Evolutionary conservation across 306 rosid species (phyloP), one percentile per base, ranked within the genome.

Genomic region (Acacia crassicarpa): DNA sequence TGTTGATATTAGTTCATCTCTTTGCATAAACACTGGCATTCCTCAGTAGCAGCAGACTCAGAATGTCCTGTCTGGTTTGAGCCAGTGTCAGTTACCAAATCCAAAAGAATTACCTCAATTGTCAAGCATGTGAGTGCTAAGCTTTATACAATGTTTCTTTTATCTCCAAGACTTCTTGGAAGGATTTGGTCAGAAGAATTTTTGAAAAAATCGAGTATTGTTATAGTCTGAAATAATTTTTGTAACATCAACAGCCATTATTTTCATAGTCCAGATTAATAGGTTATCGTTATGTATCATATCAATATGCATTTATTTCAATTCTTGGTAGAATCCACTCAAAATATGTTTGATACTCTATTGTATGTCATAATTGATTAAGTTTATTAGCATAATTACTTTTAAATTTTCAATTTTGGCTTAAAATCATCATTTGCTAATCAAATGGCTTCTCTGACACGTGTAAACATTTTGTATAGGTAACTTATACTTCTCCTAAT

Each of bases 81-180:
- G 86, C 97, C 98, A 19, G 98, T 94, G 17, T 92, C 97, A 2
- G 97, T 94, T 84, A 87, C 89, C 78, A 94, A 94, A 88, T 90
- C 98, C 48, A 85, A 77, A 89, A 94, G 92, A 88, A 88, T 95
- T 85, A 88, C 76, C 53, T 86, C 91, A 20, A 86, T 95, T 87
- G 90, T 44, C 80, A 82, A 93, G 86, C 84, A 93, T 90, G 97
- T 95, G 91, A 95, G 97, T 91, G 83, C 81, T 63, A 33, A 79
- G 78, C 83, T 73, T 59, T 67, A 35, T 79, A 46, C 53, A 33
- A 84, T 54, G 44, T 27, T 76, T n/a, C 62, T 78, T 56, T 44
- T 70, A 43, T 74, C 71, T 65, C 23, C 54, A 43, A 14, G n/a
- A 43, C 67, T 74, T 73, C 12, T 41, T 78, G 49, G 44, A 27